Evolutionary conservation across 176 grass and related monocot genomes (phyloP).

Genomic region (Paspalum notatum): DNA sequence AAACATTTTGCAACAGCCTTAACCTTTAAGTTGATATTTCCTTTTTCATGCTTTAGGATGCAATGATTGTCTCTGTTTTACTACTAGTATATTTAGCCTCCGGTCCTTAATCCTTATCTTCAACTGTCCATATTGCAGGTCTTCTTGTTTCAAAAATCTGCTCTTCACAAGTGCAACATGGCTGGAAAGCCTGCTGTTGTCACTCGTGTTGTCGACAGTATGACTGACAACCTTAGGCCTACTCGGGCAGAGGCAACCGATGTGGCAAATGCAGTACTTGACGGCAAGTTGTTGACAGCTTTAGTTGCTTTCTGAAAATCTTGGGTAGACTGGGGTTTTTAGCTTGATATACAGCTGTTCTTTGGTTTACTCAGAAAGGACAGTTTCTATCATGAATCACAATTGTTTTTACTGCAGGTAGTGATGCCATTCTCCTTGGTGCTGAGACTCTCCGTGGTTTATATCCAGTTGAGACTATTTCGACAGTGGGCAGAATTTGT

Average conservation of each 20-base stretch:
- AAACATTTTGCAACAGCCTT: not conserved
- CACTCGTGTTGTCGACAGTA: conserved; percentile 99
- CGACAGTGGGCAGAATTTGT: conserved; percentile 96
- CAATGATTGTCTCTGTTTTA: not conserved
- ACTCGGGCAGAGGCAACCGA: conserved; percentile 98
- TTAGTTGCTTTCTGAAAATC: conserved; percentile 10
- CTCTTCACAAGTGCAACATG: conserved; percentile 96
- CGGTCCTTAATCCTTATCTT: conserved; percentile 28
- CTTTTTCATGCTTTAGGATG: not conserved
- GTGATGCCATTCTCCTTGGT: conserved; percentile 98
- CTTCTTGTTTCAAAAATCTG: conserved; percentile 98
- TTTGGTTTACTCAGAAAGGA: not conserved
- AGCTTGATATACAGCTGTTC: conserved; percentile 6
- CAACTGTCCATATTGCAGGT: conserved; percentile 53
- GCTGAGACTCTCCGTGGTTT: conserved; percentile 95
- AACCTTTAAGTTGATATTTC: not conserved
- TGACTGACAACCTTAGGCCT: conserved; percentile 98
- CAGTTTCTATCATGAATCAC: conserved; percentile 24
- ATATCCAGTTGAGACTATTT: conserved; percentile 96
- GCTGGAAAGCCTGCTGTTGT: conserved; percentile 98
- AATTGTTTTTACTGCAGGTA: conserved; percentile 57
- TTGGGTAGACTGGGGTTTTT: not conserved
- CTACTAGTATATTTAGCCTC: conserved; percentile 13
- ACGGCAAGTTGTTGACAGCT: conserved; percentile 52
- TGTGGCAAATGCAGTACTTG: conserved; percentile 98